Conservation (phyloP, 371 early-diverging fungal species). For the Mortierella sp. region DNA sequence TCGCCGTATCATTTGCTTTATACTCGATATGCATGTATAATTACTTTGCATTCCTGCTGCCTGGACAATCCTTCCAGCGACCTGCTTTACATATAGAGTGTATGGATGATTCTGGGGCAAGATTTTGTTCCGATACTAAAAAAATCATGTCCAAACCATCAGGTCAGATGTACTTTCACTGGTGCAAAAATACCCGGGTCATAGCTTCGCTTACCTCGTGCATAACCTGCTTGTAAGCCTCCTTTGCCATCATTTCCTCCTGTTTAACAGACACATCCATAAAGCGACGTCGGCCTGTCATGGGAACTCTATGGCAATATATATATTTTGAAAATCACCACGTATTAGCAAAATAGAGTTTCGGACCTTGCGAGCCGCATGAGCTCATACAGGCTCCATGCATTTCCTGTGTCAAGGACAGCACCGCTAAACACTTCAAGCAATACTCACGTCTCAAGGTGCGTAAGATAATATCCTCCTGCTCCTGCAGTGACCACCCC, state of each 20-base stretch:
- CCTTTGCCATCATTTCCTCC: slow-evolving; percentile 73
- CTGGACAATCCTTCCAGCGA: slow-evolving; percentile 75
- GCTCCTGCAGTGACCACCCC: slow-evolving; percentile 33
- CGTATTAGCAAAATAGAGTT: slow-evolving; percentile 6
- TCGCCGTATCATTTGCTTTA: not conserved
- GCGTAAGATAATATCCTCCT: slow-evolving; percentile 72
- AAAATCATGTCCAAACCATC: not conserved
- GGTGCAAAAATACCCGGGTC: not conserved
- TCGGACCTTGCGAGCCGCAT: no score
- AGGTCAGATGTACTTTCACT: not conserved
- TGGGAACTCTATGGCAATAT: slow-evolving; percentile 75
- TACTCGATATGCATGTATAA: not conserved
- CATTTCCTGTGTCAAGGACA: no score
- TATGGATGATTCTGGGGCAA: slow-evolving; percentile 72
- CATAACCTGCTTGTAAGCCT: slow-evolving; percentile 79
- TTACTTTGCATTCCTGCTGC: slow-evolving; percentile 72
- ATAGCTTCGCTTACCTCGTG: slow-evolving; percentile 13
- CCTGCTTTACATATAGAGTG: slow-evolving; percentile 66
- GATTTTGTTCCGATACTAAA: slow-evolving; percentile 65
- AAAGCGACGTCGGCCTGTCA: slow-evolving; percentile 71
- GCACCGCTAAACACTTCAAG: not conserved
- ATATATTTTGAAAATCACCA: no score
- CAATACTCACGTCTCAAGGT: slow-evolving; percentile 60
- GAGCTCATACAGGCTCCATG: no score
- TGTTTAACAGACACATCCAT: slow-evolving; percentile 67